These are phyloP conservation scores for Logfia minima DNA, from an alignment of 129 eudicot genomes.

Conservation along the genomic window DNA sequence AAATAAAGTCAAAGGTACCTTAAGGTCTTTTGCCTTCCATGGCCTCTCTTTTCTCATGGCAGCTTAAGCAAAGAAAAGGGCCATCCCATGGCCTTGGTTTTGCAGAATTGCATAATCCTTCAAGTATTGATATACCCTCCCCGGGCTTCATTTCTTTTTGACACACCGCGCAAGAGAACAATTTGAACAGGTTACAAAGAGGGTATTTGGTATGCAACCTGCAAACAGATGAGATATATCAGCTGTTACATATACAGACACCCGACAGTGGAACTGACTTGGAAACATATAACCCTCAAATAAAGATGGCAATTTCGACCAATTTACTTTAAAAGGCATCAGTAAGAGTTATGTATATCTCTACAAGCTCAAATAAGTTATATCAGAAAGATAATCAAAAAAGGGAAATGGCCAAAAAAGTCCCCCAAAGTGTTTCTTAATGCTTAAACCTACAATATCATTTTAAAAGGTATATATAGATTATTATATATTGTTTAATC, in stretches of 20 bases:
- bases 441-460: background rate
- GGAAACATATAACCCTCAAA: background rate
- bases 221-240: slow-evolving; percentile 31
- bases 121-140: slow-evolving; percentile 87
- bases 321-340: background rate
- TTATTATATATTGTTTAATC: too few relatives aligned
- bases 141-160: slow-evolving; percentile 92
- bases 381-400: background rate
- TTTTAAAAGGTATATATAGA: background rate
- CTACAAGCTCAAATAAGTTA: background rate
- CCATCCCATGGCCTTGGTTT: slow-evolving; percentile 97
- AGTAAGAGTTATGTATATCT: background rate
- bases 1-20: slow-evolving; percentile 39
- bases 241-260: background rate
- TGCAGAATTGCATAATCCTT: slow-evolving; percentile 38
- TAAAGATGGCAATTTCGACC: background rate
- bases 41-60: slow-evolving; percentile 97
- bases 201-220: slow-evolving; percentile 89
- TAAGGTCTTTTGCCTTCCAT: slow-evolving; percentile 97
- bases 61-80: slow-evolving; percentile 87
- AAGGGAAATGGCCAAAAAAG: background rate
- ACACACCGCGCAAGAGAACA: slow-evolving; percentile 91
- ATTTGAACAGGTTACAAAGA: slow-evolving; percentile 80
- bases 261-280: background rate
- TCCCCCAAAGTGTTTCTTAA: background rate